phyloP scores from a whole-genome alignment of 2,329 filamentous ascomycete genomes.

The Ophiostoma sp. region DNA sequence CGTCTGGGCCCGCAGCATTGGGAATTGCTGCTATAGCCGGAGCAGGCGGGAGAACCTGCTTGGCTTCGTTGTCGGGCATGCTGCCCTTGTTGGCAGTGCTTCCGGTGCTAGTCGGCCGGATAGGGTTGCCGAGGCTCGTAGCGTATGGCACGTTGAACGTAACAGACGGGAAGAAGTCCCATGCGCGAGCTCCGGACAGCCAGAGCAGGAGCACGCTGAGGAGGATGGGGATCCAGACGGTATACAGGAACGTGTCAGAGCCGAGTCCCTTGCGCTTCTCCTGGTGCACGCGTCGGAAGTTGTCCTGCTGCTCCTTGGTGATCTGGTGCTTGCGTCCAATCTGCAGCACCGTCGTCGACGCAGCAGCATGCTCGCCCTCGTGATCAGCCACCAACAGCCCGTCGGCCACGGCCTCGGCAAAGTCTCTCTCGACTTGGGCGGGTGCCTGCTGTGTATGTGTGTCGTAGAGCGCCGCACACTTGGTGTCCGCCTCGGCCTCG shows the following conservation, averaged over 20 bases:
- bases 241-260: constrained; percentile 61
- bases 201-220: constrained; percentile 27
- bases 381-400: constrained; percentile 29
- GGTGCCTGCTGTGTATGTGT: background rate
- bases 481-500: constrained; percentile 54
- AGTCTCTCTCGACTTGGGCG: background rate
- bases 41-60: constrained; percentile 13
- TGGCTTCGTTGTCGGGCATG: background rate
- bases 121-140: constrained; percentile 24
- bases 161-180: constrained; percentile 25
- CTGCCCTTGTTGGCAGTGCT: constrained; percentile 1
- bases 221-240: constrained; percentile 46
- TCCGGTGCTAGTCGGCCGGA: constrained; percentile 14
- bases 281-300: constrained; percentile 55
- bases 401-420: constrained; percentile 8
- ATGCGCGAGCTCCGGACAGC: constrained; percentile 24
- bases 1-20: constrained; percentile 10
- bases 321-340: constrained; percentile 60
- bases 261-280: constrained; percentile 58
- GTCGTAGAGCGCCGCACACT: constrained; percentile 51
- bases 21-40: constrained; percentile 17
- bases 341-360: constrained; percentile 44
- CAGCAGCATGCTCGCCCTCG: constrained; percentile 29
- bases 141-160: constrained; percentile 27
- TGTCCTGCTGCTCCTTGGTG: constrained; percentile 60